Percentiles rank a stretch among this genome's conserved stretches.
Conservation (phyloP, 2,329 filamentous ascomycete genomes). For the Diplocarpon mali region DNA sequence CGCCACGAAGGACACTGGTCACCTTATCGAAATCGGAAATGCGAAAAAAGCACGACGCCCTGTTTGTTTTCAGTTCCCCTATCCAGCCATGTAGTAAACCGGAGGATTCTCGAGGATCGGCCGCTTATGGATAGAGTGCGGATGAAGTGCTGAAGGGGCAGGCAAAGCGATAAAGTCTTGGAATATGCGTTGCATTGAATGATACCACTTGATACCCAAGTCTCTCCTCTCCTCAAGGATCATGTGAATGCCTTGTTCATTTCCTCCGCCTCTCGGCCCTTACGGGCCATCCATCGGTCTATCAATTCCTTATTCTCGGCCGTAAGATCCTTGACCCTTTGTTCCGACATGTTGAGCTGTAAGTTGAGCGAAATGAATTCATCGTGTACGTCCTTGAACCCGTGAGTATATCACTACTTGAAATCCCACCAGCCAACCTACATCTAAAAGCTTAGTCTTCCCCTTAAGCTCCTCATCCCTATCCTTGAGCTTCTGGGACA, state of each 20-base stretch:
- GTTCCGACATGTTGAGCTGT: conserved; percentile 77
- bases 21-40: conserved; percentile 1
- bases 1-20: conserved; percentile 49
- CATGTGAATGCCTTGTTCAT: conserved; percentile 55
- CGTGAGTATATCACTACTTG: background rate
- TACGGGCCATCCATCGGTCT: conserved; percentile 81
- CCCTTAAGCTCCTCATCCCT: conserved; percentile 74
- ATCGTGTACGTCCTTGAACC: conserved; percentile 65
- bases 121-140: background rate
- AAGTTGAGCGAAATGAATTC: conserved; percentile 82
- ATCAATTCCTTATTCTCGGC: conserved; percentile 83
- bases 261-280: conserved; percentile 73
- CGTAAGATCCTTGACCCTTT: conserved; percentile 59
- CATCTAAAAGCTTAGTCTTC: conserved; percentile 74
- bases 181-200: conserved; percentile 3
- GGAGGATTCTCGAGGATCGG: background rate
- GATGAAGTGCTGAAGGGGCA: conserved; percentile 1
- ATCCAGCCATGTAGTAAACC: background rate
- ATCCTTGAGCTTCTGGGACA: conserved; percentile 62
- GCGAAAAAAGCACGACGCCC: background rate
- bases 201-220: conserved; percentile 3
- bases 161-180: conserved; percentile 2
- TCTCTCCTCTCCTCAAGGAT: conserved; percentile 2
- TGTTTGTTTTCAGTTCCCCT: background rate
- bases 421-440: conserved; percentile 28